Conservation (phyloP, 164 flowering plant genomes). For the Chloranthus sessilifolius region DNA sequence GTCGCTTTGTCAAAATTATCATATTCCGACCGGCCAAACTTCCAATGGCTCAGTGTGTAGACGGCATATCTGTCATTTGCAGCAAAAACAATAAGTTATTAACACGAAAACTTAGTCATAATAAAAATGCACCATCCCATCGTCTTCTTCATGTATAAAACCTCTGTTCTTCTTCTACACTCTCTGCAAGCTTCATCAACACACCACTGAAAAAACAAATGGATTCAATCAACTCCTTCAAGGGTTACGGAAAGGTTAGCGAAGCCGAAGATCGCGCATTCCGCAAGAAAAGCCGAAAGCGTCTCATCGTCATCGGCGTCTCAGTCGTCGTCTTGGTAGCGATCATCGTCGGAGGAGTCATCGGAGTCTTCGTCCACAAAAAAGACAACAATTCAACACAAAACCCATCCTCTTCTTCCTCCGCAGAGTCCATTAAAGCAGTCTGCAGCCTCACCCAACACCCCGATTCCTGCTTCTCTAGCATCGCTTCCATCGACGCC, state of each 20-base stretch:
- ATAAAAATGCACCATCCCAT: too few species aligned
- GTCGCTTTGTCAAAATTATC: too few species aligned
- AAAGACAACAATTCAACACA: conserved; percentile 10
- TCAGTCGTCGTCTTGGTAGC: conserved; percentile 41
- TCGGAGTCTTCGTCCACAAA: conserved; percentile 24
- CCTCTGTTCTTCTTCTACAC: too few species aligned
- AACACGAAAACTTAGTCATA: too few species aligned
- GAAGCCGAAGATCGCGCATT: conserved; percentile 33
- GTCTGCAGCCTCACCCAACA: conserved; percentile 42
- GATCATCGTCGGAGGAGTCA: conserved; percentile 38
- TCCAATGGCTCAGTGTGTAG: too few species aligned
- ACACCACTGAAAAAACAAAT: conserved; percentile 2
- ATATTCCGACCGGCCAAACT: too few species aligned
- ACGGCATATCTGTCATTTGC: too few species aligned
- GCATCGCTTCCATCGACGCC: conserved; percentile 21
- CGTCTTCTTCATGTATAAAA: too few species aligned
- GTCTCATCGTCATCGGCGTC: conserved; percentile 37
- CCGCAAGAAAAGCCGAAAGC: conserved; percentile 38
- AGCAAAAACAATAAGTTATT: too few species aligned
- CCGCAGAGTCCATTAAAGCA: conserved; percentile 24
- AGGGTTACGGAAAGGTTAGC: conserved; percentile 63
- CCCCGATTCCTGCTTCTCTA: conserved; percentile 42
- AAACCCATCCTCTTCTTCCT: conserved; percentile 5
- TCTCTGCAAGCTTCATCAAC: too few species aligned
- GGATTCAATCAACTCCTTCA: conserved; percentile 59